Evolutionary conservation across 225 moss, liverwort and hornwort species (phyloP), one percentile per base, ranked within the genome.

Genomic region (Climacium dendroides): DNA sequence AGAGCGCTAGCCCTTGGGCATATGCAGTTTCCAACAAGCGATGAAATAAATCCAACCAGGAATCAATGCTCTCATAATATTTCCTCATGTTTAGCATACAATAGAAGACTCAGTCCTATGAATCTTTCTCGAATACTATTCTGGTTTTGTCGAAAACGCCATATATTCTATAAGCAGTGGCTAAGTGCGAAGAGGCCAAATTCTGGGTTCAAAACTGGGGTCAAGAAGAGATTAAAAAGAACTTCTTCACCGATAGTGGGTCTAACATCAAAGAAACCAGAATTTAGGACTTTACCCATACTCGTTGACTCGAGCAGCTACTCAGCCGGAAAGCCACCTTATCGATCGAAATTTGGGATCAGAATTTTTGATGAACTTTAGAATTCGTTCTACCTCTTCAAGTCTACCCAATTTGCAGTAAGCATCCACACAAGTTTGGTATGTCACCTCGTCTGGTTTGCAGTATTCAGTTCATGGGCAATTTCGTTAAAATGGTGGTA

Each of bases 381-480:
- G 82, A 78, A 99, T 91, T 69, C 94, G 92, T 79, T 89, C 92
- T 48, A 95, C 96, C 78, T 95, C 94, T 58, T 86, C 88, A 87
- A 90, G 52, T 83, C 91, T 97, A 70, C 96, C 95, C 85, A 94
- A 73, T 93, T 94, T 97, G 88, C 97, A 96, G 78, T 95, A 95
- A 39, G 97, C 95, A 89, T 99, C 98, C 59, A 99, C 87, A 90
- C 97, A 90, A 63, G 93, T 93, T 81, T 91, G 93, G 87, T 99
- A 99, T 3, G 98, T 99, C 66, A 96, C 86, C 88, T 99, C 97
- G 81, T 91, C 93, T 20, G 97, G 96, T 89, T 87, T 97, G 87
- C 95, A 95, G 37, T n/a, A 81, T 45, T 45, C 45, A 45, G 45
- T 45, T 45, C n/a, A n/a, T n/a, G n/a, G n/a, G n/a, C n/a, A n/a